These are phyloP conservation scores for Pistacia atlantica DNA, from an alignment of 345 rosid species.

Conservation along the genomic window DNA sequence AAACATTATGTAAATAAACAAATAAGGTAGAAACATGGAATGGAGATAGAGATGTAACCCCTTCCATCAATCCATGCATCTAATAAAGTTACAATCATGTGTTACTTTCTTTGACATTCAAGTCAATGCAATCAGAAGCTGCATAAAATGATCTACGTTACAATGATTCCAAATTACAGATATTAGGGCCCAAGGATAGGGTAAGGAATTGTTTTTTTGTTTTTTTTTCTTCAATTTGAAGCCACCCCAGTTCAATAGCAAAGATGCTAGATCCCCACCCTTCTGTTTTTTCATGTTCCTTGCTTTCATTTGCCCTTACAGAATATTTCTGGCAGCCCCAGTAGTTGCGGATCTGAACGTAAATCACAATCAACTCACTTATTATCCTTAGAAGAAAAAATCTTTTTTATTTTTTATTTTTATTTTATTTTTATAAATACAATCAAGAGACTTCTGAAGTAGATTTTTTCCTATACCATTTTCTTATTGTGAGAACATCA, in stretches of 20 bases:
- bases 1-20: neutral
- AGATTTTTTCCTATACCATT: neutral
- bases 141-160: neutral
- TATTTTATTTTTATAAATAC: neutral
- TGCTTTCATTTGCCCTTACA: neutral
- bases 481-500: neutral
- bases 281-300: neutral
- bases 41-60: constrained; percentile 2
- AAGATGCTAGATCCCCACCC: neutral
- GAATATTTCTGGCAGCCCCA: neutral
- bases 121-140: neutral
- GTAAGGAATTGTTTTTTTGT: neutral
- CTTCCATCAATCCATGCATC: neutral
- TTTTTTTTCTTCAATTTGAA: neutral
- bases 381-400: neutral
- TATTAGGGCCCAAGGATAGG: neutral
- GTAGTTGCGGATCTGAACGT: neutral
- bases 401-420: too few relatives aligned
- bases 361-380: neutral
- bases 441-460: neutral
- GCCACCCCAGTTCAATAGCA: neutral
- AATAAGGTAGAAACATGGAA: neutral
- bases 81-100: neutral
- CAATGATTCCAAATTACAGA: neutral
- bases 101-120: neutral